Evolutionary conservation across 177 flowering plant genomes (phyloP), one percentile per base, ranked within the genome.

Genomic region (Vitis hybrid): DNA sequence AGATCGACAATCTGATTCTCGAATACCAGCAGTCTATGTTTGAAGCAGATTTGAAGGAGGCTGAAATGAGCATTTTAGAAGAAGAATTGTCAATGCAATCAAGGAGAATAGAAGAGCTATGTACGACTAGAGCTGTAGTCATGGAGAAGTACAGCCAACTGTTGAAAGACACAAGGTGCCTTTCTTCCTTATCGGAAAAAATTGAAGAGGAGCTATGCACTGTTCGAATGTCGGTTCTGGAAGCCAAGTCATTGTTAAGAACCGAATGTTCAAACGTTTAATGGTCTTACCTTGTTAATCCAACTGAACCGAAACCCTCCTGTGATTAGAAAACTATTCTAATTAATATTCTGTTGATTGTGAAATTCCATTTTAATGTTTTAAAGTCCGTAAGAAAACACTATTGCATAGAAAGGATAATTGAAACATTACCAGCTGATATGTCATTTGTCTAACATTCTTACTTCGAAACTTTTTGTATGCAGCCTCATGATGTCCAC

Each of bases 1-100:
- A 92, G 54, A 68, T 82, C 19, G 86, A 85, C 18, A 72, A 65
- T 51, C 57, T 88, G 85, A 76, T 92, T 55, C 12, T 85, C 8
- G 95, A 88, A 56, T 85, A 81, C 80, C 88, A 87, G 17, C 84
- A 85, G 52, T 68, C 73, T 12, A 63, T 81, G 11, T 89, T 87
- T 62, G 89, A 84, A 64, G 72, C 73, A 4, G 84, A 77, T 49
- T 50, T 87, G 73, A 88, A 77, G 71, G 84, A 81, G 52, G 86
- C 80, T 11, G 99, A 91, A 74, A 64, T 80, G 44, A 71, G 75
- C 59, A 68, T 84, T 15, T 31, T 85, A 74, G 86, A 84, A 60
- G 90, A 84, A 69, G 97, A 91, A 64, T 18, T 87, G 67, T 50
- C 64, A 44, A 18, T 3, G 6, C 83, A 80, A 51, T 61, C 67